phyloP scores from a whole-genome alignment of 176 grass and related monocot genomes.

The Raddia distichophylla region DNA sequence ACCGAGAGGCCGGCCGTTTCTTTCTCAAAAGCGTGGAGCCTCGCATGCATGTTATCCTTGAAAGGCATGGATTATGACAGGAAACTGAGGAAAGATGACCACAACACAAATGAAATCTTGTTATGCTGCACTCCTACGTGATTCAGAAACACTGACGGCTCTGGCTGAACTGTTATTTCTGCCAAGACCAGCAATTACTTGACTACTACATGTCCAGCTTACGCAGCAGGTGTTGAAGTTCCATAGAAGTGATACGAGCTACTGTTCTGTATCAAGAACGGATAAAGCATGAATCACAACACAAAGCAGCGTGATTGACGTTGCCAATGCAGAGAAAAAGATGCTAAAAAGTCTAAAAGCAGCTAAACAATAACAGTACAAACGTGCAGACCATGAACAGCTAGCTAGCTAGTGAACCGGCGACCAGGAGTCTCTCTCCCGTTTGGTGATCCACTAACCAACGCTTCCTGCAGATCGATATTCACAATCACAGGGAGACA shows the following conservation, averaged over 20 bases:
- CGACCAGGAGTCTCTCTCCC: constrained; percentile 13
- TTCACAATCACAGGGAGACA: not conserved
- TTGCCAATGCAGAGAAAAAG: not conserved
- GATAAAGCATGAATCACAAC: not conserved
- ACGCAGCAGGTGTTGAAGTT: not conserved
- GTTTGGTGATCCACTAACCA: constrained; percentile 5
- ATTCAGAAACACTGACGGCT: not conserved
- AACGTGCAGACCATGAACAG: not conserved
- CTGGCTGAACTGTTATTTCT: not conserved
- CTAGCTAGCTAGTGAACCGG: not conserved
- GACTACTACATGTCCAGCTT: not conserved
- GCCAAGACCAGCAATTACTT: not conserved
- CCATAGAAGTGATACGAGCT: not conserved
- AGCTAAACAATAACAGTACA: not conserved
- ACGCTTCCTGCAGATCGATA: constrained; percentile 8
- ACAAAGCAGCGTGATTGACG: not conserved
- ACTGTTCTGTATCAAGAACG: not conserved
- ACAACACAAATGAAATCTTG: not conserved
- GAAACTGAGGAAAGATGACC: constrained; percentile 40
- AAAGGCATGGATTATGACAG: constrained; percentile 24
- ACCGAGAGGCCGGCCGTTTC: not conserved
- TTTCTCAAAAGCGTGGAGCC: constrained; percentile 43
- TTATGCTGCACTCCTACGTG: not conserved
- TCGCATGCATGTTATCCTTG: constrained; percentile 37
- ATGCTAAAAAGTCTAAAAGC: not conserved